phyloP scores from a whole-genome alignment of 129 eudicot genomes.

The Ambrosia artemisiifolia region DNA sequence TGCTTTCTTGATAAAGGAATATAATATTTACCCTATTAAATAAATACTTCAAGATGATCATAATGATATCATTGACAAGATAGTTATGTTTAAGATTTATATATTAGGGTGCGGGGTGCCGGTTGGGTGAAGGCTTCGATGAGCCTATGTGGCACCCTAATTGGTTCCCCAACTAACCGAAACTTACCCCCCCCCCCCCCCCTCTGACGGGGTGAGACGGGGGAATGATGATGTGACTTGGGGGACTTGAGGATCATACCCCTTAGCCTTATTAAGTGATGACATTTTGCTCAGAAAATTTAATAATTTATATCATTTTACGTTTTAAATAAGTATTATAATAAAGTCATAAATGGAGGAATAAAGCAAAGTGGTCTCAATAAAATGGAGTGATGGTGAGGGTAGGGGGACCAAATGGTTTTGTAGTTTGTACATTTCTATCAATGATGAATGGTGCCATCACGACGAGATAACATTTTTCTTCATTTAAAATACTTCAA shows the following conservation, averaged over 20 bases:
- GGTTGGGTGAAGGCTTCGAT: no score
- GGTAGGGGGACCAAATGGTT: constrained; percentile 28
- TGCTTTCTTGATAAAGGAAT: background rate
- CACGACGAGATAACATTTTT: background rate
- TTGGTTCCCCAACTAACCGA: no score
- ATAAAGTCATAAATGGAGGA: constrained; percentile 7
- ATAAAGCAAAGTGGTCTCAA: constrained; percentile 33
- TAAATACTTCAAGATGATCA: background rate
- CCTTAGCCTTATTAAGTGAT: background rate
- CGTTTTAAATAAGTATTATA: background rate
- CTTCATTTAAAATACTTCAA: background rate
- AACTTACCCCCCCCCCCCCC: no score
- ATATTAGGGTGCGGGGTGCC: background rate
- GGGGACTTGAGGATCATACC: no score
- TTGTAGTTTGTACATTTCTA: constrained; percentile 21
- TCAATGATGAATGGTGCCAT: constrained; percentile 9
- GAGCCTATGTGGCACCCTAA: no score
- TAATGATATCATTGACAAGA: background rate
- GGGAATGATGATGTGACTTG: no score
- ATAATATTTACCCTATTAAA: no score
- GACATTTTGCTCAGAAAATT: background rate
- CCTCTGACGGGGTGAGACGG: no score
- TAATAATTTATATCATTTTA: background rate
- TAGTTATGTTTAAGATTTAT: background rate
- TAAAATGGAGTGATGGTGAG: background rate